phyloP scores from a whole-genome alignment of 768 basidiomycete species.

The Leccinum boreale region DNA sequence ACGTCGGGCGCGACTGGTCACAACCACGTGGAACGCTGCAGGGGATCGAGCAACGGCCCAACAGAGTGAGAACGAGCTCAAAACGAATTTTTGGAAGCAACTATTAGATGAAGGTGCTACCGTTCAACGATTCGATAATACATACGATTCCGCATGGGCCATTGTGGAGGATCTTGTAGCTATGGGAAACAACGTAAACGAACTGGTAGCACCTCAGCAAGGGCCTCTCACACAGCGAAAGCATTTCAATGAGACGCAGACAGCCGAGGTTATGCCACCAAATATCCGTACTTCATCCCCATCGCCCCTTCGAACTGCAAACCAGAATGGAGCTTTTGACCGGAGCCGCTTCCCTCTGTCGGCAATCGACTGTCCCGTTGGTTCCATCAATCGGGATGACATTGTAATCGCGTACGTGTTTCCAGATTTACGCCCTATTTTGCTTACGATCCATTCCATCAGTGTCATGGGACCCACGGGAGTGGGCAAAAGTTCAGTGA shows the following conservation, averaged over 20 bases:
- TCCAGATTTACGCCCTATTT: not conserved
- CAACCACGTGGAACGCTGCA: slow-evolving; percentile 36
- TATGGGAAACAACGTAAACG: not conserved
- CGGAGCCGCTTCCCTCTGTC: too few species aligned
- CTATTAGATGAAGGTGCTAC: slow-evolving; percentile 3
- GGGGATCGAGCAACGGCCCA: slow-evolving; percentile 10
- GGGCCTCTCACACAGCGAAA: too few species aligned
- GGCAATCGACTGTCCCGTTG: too few species aligned
- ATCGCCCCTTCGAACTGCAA: too few species aligned
- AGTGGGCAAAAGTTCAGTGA: slow-evolving; percentile 16
- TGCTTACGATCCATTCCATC: not conserved
- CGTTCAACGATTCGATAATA: slow-evolving; percentile 1
- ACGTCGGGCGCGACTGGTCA: slow-evolving; percentile 32
- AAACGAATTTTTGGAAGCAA: slow-evolving; percentile 20
- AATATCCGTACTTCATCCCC: too few species aligned
- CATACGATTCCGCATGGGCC: not conserved
- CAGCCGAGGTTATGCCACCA: too few species aligned
- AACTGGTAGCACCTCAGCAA: too few species aligned
- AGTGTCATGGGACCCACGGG: slow-evolving; percentile 18
- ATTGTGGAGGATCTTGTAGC: not conserved
- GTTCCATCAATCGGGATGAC: slow-evolving; percentile 1
- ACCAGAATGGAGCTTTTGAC: too few species aligned
- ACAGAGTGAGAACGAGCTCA: slow-evolving; percentile 25
- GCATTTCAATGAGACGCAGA: too few species aligned
- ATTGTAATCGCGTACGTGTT: slow-evolving; percentile 16